Base-by-base conservation (phyloP, 805 yeast species). In the Wickerhamiella azymoides region DNA sequence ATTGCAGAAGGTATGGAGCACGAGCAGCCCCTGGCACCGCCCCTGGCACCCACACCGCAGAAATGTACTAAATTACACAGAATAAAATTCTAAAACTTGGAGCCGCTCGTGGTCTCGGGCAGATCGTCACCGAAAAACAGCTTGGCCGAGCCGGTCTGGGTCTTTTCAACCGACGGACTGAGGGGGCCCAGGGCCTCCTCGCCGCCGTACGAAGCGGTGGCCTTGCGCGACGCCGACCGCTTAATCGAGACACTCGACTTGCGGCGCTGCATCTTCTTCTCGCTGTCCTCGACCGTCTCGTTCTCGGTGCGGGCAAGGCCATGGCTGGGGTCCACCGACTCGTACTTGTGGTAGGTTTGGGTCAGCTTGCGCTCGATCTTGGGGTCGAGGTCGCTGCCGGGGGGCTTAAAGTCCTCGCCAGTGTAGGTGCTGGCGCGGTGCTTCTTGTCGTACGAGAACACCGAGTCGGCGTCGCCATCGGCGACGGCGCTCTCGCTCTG, bases 61-160 rank as follows among this genome's bases (percentile, higher is more conserved):
- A 26, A 10, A 26, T 9, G 10, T 10, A 8, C 14, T 13, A n/a
- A n/a, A n/a, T 13, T 28, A 28, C 33, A 28, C 33, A 28, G 33
- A 5, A 28, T 36, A 33, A 5, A 43, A 19, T 10, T 50, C 47
- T 21, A 21, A 21, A 21, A 21, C 24, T 21, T 21, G 24, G 24
- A 21, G 17, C 62, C 60, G 2, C 60, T 46, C 9, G 66, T 62
- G 10, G 63, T 60, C 10, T 48, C 46, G 13, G 66, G 66, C 21
- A 62, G 50, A 2, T 62, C 65, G 26, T 50, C 53, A 30, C 62
- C 61, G 46, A 62, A 62, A 49, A 62, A 62, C 43, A 62, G 50
- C 3, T 53, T 38, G 25, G 48, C 47, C 39, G 21, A 43, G 45
- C 48, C 43, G 14, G 45, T 26, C 37, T 32, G 19, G 40, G 47